Evolutionary conservation across 306 rosid genomes (phyloP), one percentile per base, ranked within the genome.

Genomic region (Fragaria vesca): DNA sequence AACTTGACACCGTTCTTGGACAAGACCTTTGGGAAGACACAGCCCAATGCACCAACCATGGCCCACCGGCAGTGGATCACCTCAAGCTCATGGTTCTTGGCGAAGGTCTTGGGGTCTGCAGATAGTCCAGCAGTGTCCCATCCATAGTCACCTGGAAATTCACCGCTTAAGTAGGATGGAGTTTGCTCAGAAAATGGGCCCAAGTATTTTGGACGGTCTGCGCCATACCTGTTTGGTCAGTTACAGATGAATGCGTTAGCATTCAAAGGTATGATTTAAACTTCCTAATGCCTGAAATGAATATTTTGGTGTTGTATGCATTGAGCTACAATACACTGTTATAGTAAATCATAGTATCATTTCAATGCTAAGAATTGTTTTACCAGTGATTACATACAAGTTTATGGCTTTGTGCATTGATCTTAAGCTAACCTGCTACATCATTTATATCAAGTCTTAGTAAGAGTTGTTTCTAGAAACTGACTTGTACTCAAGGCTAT

Each of bases 111-210:
- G 0, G 98, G 98, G 82, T 95, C 98, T 6, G 98, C 98, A 8
- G 98, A 95, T 50, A 95, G 76, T 2, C 98, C 98, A 12, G 97
- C 97, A 8, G 98, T 95, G 98, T 95, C 97, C 97, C 98, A 95
- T 67, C 97, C 97, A 28, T 95, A 95, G 89, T 95, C 98, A 43
- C 97, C 97, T 0, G 97, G 93, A 68, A 95, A 95, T 71, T 95
- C 98, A 52, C 98, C 96, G 1, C 94, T 92, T 79, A 94, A 73
- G 92, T 92, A 94, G 58, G 97, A 90, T 61, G 98, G 98, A 43
- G 90, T 95, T 84, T 95, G 98, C 6, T 92, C 98, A 0, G 98
- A 92, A 89, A 95, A 95, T 21, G 98, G 98, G 16, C 98, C 97
- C 93, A 92, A 88, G 89, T 88, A 95, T 85, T 95, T 95, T 15